phyloP scores from a whole-genome alignment of 257 asterid species.

The Lycium barbarum region DNA sequence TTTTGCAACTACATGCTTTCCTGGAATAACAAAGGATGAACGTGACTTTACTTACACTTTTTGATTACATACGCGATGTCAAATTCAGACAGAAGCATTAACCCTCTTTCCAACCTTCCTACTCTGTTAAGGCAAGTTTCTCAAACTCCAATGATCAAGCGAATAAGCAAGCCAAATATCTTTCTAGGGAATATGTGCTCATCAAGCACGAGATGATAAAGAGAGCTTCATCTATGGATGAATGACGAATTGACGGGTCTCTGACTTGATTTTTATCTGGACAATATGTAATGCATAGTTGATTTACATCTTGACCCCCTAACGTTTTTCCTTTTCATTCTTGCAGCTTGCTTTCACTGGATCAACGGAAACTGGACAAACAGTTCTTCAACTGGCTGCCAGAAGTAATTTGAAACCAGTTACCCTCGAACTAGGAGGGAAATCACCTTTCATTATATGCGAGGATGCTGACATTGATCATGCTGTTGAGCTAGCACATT shows the following conservation, averaged over 20 bases:
- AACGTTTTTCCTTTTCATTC: slow-evolving; percentile 9
- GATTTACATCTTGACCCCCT: background rate
- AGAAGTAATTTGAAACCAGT: slow-evolving; percentile 78
- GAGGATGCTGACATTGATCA: slow-evolving; percentile 75
- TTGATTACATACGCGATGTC: background rate
- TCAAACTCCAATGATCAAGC: background rate
- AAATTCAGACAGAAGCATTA: background rate
- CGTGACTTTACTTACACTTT: background rate
- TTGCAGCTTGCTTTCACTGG: slow-evolving; percentile 88
- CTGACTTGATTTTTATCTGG: background rate
- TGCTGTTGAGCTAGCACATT: slow-evolving; percentile 77
- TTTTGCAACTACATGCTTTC: background rate
- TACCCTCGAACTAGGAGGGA: slow-evolving; percentile 86
- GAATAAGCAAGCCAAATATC: background rate
- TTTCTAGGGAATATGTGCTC: background rate
- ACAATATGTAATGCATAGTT: slow-evolving; percentile 1
- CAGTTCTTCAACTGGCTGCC: slow-evolving; percentile 69
- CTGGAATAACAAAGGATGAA: slow-evolving; percentile 9
- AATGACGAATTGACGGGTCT: background rate
- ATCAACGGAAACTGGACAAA: slow-evolving; percentile 70
- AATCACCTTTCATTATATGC: slow-evolving; percentile 73
- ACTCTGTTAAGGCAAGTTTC: background rate
- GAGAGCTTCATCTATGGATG: background rate
- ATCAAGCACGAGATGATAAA: background rate
- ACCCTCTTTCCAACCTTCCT: background rate